Evolutionary conservation across 2,329 filamentous ascomycete species (phyloP), one percentile per base, ranked within the genome.

Genomic region (Aspergillus sp.): DNA sequence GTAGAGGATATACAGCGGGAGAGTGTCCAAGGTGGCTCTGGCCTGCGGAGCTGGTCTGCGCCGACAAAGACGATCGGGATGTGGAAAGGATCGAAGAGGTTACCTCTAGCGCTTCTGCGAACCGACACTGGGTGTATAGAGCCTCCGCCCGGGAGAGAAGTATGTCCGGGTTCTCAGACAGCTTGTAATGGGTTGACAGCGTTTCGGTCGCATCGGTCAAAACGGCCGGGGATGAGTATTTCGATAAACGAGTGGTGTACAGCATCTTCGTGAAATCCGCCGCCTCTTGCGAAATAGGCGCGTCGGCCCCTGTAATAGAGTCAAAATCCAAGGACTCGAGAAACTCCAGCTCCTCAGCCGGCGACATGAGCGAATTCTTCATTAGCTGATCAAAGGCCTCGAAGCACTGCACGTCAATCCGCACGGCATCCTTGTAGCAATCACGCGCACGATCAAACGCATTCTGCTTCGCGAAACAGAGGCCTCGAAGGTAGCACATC

Each of bases 351-450:
- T 97, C 93, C 74, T 97, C 93, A 37, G 90, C 87, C 0, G 93
- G 92, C 21, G 86, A 86, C 85, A 99, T 90, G 61, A 99, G 82
- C 19, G 90, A 90, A 77, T 99, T 99, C 77, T 92, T 91, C 87
- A 98, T 97, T 55, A 99, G 84, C 78, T 98, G 93, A 68, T 97
- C 93, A 70, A 99, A 98, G 0, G 95, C 95, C 75, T 99, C 95
- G 71, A 96, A 98, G 76, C 95, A 99, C 74, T 96, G 93, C 3
- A 98, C 93, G 71, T 99, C 95, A 69, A 99, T 97, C 61, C 90
- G 87, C 46, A 98, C 92, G 2, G 95, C 95, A 68, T 96, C 91
- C 78, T 97, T 98, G 82, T 98, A 99, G 78, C 95, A 98, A 68
- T 98, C 93, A 74, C 97, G 97, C 52, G 95, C 95, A 35, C 92